Evolutionary conservation across 2,329 filamentous ascomycete genomes (phyloP), one percentile per base, ranked within the genome.

Genomic region (Amauroascus niger): DNA sequence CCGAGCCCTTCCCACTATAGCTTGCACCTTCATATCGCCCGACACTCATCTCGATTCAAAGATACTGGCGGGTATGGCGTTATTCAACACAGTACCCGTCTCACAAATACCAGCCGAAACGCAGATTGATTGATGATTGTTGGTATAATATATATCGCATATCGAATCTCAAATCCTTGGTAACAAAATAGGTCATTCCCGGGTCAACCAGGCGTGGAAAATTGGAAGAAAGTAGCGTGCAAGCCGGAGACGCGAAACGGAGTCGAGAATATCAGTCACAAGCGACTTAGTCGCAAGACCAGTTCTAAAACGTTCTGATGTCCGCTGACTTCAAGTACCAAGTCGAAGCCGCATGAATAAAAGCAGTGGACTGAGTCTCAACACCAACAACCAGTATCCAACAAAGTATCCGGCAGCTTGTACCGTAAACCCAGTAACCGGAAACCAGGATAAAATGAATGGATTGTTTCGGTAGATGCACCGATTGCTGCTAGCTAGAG

Each of bases 1-100:
- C 55, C 20, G 55, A 57, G 32, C 55, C 55, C 32, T 55, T 57
- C 43, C 49, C 51, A n/a, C 26, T 20, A 20, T 49, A 33, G 26
- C 26, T 44, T 43, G n/a, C 44, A 33, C 16, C 44, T 22, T 49
- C 51, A 44, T 53, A 53, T 33, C 44, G 43, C n/a, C 33, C 20
- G 37, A 11, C 51, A 24, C 26, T 48, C 51, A 53, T 53, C 40
- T 53, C 24, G 32, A 41, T 35, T 51, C n/a, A 24, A 4, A 8
- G 16, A 26, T 18, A 13, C 40, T 18, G 30, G 24, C 20, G 11
- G 20, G 26, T 52, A 33, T 18, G 8, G 32, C 11, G 1, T 20
- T 32, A 24, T 44, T 9, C 22, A 52, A 40, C 24, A 35, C 24
- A 30, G 46, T 28, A 28, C 14, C 32, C 18, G 26, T 45, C 30